Conservation (phyloP, 78 protist species). For the Dictyostelium intermedium region DNA sequence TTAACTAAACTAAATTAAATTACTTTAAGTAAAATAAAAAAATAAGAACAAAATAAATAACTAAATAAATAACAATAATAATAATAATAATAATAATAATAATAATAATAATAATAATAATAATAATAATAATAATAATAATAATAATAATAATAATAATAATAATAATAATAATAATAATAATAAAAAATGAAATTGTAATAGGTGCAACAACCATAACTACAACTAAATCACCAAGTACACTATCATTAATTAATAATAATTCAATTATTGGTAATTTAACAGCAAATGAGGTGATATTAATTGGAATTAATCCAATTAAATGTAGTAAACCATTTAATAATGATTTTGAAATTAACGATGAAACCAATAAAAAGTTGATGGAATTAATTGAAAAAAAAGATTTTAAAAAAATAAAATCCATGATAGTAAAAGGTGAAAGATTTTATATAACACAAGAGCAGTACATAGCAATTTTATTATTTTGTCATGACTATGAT, state of each 20-base stretch:
- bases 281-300: background rate
- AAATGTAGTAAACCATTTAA: background rate
- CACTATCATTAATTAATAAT: background rate
- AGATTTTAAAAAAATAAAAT: background rate
- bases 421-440: background rate
- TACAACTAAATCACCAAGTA: background rate
- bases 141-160: no score
- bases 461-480: background rate
- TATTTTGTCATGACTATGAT: background rate
- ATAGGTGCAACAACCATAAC: no score
- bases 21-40: no score
- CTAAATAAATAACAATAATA: no score
- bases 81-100: no score
- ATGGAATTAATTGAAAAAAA: background rate
- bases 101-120: no score
- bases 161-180: no score
- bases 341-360: background rate
- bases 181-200: no score
- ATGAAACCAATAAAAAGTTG: background rate
- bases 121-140: no score
- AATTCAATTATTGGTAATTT: background rate
- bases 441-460: background rate
- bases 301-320: background rate
- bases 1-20: no score
- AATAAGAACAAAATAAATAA: no score